Percentiles rank a stretch among this genome's conserved stretches.
phyloP scores from a whole-genome alignment of 2,329 filamentous ascomycete genomes.

The Aspergillus puulaauensis region DNA sequence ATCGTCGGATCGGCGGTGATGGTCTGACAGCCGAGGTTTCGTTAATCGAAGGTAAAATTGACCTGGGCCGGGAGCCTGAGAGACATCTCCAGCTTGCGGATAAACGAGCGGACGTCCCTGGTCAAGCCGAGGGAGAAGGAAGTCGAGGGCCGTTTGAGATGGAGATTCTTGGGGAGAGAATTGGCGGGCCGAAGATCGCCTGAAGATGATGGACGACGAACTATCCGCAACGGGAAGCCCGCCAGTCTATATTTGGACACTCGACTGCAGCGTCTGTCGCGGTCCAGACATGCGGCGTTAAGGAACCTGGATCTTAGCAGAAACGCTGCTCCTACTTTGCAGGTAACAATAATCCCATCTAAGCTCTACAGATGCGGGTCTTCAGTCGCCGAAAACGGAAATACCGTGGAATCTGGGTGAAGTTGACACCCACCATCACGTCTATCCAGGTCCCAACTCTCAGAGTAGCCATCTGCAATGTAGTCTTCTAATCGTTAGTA shows the following conservation, averaged over 20 bases:
- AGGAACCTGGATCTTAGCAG: background rate
- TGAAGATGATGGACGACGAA: background rate
- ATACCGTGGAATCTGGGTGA: background rate
- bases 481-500: background rate
- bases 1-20: conserved; percentile 1
- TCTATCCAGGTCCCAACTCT: background rate
- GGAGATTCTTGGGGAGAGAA: background rate
- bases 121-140: background rate
- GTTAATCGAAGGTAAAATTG: conserved; percentile 14
- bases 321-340: background rate
- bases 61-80: background rate
- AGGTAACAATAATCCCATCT: background rate
- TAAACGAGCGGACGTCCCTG: conserved; percentile 1
- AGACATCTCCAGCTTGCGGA: conserved; percentile 9
- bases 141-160: background rate
- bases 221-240: conserved; percentile 9
- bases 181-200: background rate
- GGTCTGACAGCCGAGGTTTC: background rate
- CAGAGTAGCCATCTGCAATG: background rate
- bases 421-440: background rate
- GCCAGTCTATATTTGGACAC: background rate
- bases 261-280: background rate
- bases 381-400: conserved; percentile 12
- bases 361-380: background rate
- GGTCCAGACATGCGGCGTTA: background rate